phyloP scores from a whole-genome alignment of 345 rosid genomes.

The Ceriops decandra region DNA sequence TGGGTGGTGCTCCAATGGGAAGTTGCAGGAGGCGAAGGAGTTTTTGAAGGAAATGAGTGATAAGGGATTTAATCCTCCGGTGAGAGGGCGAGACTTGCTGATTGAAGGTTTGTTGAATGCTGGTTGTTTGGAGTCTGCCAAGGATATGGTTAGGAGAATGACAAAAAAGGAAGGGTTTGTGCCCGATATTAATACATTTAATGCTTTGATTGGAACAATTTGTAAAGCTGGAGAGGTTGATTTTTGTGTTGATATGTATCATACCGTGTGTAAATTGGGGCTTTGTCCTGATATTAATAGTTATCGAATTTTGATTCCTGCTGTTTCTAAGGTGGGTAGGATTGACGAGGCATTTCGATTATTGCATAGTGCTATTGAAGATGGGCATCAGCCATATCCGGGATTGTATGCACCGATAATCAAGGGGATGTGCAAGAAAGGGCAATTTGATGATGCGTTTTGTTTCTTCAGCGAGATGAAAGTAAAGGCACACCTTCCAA shows the following conservation, averaged over 20 bases:
- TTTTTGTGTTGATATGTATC: constrained; percentile 67
- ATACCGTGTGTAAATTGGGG: constrained; percentile 61
- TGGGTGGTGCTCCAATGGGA: constrained; percentile 83
- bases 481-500: constrained; percentile 79
- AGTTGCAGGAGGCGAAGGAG: constrained; percentile 73
- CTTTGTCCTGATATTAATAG: constrained; percentile 59
- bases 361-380: constrained; percentile 62
- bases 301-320: constrained; percentile 74
- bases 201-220: constrained; percentile 57
- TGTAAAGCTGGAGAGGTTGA: constrained; percentile 65
- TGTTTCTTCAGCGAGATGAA: constrained; percentile 88
- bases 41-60: constrained; percentile 84
- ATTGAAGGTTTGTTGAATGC: constrained; percentile 80
- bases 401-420: constrained; percentile 86
- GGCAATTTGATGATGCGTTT: constrained; percentile 81
- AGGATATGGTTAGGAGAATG: constrained; percentile 71
- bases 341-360: constrained; percentile 76
- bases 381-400: constrained; percentile 85
- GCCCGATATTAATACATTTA: constrained; percentile 63
- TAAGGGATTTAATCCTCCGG: constrained; percentile 81
- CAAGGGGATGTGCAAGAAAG: constrained; percentile 68
- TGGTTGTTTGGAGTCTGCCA: constrained; percentile 75
- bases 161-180: constrained; percentile 60
- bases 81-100: constrained; percentile 80
- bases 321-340: constrained; percentile 72